These are phyloP conservation scores for Knufia petricola DNA, from an alignment of 2,329 filamentous ascomycete genomes.

Conservation along the genomic window DNA sequence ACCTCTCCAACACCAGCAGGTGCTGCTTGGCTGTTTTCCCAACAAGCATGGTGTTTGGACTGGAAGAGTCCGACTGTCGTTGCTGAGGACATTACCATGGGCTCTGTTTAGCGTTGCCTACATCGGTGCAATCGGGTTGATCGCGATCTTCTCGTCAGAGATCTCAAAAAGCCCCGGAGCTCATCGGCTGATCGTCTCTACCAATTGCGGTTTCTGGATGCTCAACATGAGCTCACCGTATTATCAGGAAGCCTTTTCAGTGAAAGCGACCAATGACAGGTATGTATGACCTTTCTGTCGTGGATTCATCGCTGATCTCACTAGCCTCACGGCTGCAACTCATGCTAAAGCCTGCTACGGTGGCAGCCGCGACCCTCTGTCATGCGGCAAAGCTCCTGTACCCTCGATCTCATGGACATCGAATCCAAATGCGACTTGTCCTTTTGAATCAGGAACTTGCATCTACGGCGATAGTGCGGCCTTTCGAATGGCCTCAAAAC, in stretches of 20 bases:
- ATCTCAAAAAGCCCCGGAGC: conserved; percentile 8
- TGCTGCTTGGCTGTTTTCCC: conserved; percentile 9
- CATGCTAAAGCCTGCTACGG: conserved; percentile 10
- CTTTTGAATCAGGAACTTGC: conserved; percentile 7
- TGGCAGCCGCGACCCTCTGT: background rate
- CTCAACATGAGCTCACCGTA: conserved; percentile 5
- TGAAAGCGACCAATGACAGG: conserved; percentile 5
- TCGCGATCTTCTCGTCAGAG: conserved; percentile 11
- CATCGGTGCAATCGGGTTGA: conserved; percentile 2
- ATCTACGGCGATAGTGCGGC: conserved; percentile 4
- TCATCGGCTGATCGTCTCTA: background rate
- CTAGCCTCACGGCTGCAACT: conserved; percentile 3
- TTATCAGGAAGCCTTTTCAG: background rate
- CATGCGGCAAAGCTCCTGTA: conserved; percentile 3
- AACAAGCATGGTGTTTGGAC: conserved; percentile 8
- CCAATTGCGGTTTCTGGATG: background rate
- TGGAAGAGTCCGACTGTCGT: background rate
- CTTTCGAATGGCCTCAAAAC: conserved; percentile 1
- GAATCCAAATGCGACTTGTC: conserved; percentile 7
- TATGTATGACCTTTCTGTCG: background rate
- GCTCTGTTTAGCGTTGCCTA: conserved; percentile 4
- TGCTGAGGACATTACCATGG: conserved; percentile 8
- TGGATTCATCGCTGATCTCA: background rate
- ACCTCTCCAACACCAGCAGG: conserved; percentile 8
- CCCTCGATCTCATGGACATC: conserved; percentile 1